Percentiles rank a stretch among this genome's conserved stretches.
These are phyloP conservation scores for Lenwebbia sp. DNA, from an alignment of 345 rosid species.

Conservation along the genomic window DNA sequence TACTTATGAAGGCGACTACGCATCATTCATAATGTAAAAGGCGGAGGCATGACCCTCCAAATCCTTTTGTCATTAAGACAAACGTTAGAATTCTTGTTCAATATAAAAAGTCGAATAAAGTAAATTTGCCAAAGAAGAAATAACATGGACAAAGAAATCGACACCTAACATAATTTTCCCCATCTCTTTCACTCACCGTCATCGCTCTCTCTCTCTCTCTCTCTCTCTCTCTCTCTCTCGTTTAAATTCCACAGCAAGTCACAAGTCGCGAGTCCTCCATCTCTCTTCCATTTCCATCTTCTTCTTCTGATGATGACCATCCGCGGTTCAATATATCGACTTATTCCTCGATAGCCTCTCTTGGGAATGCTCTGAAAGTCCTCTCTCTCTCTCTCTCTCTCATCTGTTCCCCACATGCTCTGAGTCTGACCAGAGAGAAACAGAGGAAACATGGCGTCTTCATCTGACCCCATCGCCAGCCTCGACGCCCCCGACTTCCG, in stretches of 20 bases:
- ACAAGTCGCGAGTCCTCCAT: not conserved
- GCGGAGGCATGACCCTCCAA: not conserved
- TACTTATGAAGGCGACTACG: no score
- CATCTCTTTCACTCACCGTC: not conserved
- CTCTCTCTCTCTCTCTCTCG: not conserved
- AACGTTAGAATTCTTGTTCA: not conserved
- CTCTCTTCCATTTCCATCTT: not conserved
- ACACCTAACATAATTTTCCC: not conserved
- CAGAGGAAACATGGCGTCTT: slow-evolving; percentile 10
- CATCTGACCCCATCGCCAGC: slow-evolving; percentile 22
- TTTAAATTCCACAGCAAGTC: not conserved
- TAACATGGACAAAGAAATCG: not conserved
- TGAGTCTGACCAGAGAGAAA: not conserved
- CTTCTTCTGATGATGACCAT: not conserved
- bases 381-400: not conserved
- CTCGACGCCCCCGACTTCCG: slow-evolving; percentile 12
- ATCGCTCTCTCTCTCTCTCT: not conserved
- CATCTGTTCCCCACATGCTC: not conserved
- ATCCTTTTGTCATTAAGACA: not conserved
- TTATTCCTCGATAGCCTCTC: not conserved
- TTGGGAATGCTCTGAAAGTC: not conserved
- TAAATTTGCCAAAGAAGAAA: not conserved
- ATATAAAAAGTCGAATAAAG: not conserved
- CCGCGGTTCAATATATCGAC: not conserved
- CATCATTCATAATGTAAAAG: not conserved